Percentiles rank a stretch among this genome's conserved stretches.
phyloP scores from a whole-genome alignment of 768 basidiomycete species.

The Boletellus ananas region DNA sequence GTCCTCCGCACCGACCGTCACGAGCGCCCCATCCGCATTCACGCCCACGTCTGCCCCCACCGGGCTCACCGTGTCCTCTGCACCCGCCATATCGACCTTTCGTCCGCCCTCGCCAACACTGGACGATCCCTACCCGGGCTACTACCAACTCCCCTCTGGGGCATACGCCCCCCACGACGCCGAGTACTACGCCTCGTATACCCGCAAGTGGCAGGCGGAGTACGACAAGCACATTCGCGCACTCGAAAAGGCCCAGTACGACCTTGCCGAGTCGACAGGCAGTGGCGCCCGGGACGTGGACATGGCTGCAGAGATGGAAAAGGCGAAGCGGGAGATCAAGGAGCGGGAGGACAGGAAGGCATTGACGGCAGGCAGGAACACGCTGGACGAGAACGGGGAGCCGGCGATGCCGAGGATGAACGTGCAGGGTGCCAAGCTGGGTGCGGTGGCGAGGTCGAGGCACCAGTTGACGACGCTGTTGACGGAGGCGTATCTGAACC shows the following conservation, averaged over 20 bases:
- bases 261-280: slow-evolving; percentile 12
- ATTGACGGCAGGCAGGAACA: slow-evolving; percentile 56
- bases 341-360: slow-evolving; percentile 76
- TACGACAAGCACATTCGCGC: slow-evolving; percentile 69
- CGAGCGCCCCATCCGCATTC: slow-evolving; percentile 58
- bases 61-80: slow-evolving; percentile 57
- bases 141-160: slow-evolving; percentile 81
- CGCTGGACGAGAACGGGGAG: slow-evolving; percentile 38
- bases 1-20: slow-evolving; percentile 5
- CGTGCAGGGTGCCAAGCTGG: slow-evolving; percentile 71
- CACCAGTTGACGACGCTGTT: slow-evolving; percentile 80
- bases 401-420: slow-evolving; percentile 74
- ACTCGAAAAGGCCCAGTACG: slow-evolving; percentile 71
- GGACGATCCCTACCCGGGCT: slow-evolving; percentile 79
- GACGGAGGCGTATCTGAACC: slow-evolving; percentile 79
- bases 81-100: slow-evolving; percentile 65
- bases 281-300: slow-evolving; percentile 55
- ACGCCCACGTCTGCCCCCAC: slow-evolving; percentile 48
- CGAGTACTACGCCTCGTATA: slow-evolving; percentile 62
- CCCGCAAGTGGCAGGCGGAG: slow-evolving; percentile 69
- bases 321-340: slow-evolving; percentile 67
- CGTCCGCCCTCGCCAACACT: slow-evolving; percentile 70
- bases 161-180: slow-evolving; percentile 73
- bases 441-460: slow-evolving; percentile 64
- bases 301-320: slow-evolving; percentile 73